Conservation (phyloP, 208 protist genomes). For the Borovskyia barvae region DNA sequence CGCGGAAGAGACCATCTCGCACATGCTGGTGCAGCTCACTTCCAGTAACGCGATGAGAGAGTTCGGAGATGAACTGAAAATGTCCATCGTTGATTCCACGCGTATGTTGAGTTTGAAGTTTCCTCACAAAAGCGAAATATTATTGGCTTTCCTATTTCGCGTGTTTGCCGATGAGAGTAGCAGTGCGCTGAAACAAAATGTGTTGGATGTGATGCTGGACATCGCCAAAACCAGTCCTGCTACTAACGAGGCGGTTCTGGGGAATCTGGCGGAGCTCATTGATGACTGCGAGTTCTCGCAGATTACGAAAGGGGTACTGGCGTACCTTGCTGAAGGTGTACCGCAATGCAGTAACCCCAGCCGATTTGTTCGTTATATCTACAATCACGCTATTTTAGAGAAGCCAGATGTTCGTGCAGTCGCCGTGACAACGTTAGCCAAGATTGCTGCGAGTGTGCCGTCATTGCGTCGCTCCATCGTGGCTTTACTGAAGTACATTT, state of each 20-base stretch:
- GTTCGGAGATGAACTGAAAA: conserved; percentile 97
- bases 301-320: conserved; percentile 95
- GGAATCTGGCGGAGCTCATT: conserved; percentile 98
- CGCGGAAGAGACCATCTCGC: conserved; percentile 94
- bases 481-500: conserved; percentile 87
- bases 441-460: conserved; percentile 93
- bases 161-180: conserved; percentile 87
- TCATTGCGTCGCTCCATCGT: conserved; percentile 87
- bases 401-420: conserved; percentile 92
- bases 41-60: conserved; percentile 90
- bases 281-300: conserved; percentile 98
- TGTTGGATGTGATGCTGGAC: conserved; percentile 95
- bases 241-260: conserved; percentile 90
- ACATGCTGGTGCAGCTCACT: conserved; percentile 96
- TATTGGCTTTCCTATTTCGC: conserved; percentile 92
- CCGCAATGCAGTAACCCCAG: conserved; percentile 83
- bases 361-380: conserved; percentile 95
- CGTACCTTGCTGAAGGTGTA: conserved; percentile 96
- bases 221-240: conserved; percentile 91
- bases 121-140: conserved; percentile 85
- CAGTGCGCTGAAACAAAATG: conserved; percentile 93
- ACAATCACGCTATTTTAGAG: conserved; percentile 97
- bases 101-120: conserved; percentile 94
- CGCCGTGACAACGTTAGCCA: conserved; percentile 96
- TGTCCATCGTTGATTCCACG: conserved; percentile 97